phyloP scores from a whole-genome alignment of 495 filamentous ascomycete species.

The Ramalina peruviana region DNA sequence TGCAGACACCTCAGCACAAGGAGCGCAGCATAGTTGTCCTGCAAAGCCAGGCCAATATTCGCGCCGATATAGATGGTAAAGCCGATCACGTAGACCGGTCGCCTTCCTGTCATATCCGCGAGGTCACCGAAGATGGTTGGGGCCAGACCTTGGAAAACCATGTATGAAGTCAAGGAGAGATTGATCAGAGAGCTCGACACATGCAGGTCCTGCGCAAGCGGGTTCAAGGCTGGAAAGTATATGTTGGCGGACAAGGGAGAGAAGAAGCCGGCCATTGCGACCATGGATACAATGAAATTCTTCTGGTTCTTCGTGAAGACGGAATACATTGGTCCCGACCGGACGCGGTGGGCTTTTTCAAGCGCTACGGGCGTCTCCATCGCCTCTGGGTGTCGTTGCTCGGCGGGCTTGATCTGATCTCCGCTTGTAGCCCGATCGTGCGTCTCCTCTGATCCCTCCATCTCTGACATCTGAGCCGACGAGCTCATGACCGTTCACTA shows the following conservation, averaged over 20 bases:
- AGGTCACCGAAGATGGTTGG: constrained; percentile 31
- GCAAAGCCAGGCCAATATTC: constrained; percentile 26
- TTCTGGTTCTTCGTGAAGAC: constrained; percentile 6
- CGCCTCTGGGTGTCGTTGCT: no score
- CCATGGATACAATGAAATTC: constrained; percentile 41
- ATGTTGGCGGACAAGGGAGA: constrained; percentile 61
- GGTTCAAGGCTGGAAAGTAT: constrained; percentile 58
- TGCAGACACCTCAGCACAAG: constrained; percentile 42
- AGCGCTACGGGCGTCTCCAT: background rate
- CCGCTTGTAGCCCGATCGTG: no score
- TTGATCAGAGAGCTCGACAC: constrained; percentile 52
- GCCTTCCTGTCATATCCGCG: constrained; percentile 26
- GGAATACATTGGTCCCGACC: constrained; percentile 6
- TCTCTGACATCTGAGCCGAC: no score
- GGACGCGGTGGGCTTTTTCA: constrained; percentile 1
- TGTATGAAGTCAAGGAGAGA: constrained; percentile 53
- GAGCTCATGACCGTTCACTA: no score
- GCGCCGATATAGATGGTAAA: constrained; percentile 27
- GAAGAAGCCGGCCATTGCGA: constrained; percentile 49
- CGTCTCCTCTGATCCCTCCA: no score
- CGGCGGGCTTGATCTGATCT: no score
- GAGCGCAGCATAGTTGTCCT: constrained; percentile 37
- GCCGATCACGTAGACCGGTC: constrained; percentile 26
- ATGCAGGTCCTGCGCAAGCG: constrained; percentile 41
- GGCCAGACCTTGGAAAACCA: constrained; percentile 44